Evolutionary conservation across 2,329 filamentous ascomycete species (phyloP).

Genomic region (Cordyceps javanica): DNA sequence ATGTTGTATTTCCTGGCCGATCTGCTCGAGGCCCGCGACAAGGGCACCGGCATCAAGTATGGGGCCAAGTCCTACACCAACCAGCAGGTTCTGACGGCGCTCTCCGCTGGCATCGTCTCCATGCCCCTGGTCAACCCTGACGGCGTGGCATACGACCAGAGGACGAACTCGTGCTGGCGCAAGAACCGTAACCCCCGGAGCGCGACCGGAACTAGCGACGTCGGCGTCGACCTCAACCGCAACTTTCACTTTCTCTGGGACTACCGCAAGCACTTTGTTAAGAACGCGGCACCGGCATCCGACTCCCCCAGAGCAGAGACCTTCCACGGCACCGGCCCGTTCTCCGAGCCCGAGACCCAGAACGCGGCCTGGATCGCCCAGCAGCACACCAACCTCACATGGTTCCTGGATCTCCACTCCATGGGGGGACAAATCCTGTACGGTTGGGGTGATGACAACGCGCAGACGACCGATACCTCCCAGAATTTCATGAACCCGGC

Average conservation of each 20-base stretch:
- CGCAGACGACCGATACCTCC: conserved; percentile 36
- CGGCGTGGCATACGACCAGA: conserved; percentile 46
- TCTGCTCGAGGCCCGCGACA: conserved; percentile 46
- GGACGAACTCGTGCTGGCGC: conserved; percentile 45
- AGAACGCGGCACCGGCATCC: conserved; percentile 31
- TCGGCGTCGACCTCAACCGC: conserved; percentile 44
- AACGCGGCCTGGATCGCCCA: conserved; percentile 48
- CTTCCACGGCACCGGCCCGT: conserved; percentile 44
- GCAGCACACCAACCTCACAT: conserved; percentile 42
- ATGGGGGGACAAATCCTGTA: conserved; percentile 46
- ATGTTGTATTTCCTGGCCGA: conserved; percentile 53
- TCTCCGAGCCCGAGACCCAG: conserved; percentile 51
- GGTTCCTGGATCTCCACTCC: conserved; percentile 55
- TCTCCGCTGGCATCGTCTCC: conserved; percentile 47
- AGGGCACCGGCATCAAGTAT: conserved; percentile 43
- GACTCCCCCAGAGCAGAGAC: conserved; percentile 36
- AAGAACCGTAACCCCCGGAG: conserved; percentile 47
- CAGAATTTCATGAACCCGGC: conserved; percentile 48
- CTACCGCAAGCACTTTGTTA: conserved; percentile 37
- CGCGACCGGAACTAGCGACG: conserved; percentile 21
- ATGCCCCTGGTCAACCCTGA: conserved; percentile 49
- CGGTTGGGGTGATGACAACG: conserved; percentile 50
- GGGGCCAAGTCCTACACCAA: conserved; percentile 46
- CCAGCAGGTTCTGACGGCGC: conserved; percentile 43
- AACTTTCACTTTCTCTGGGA: conserved; percentile 56